phyloP scores from a whole-genome alignment of 768 basidiomycete species.

The Russula lepida region DNA sequence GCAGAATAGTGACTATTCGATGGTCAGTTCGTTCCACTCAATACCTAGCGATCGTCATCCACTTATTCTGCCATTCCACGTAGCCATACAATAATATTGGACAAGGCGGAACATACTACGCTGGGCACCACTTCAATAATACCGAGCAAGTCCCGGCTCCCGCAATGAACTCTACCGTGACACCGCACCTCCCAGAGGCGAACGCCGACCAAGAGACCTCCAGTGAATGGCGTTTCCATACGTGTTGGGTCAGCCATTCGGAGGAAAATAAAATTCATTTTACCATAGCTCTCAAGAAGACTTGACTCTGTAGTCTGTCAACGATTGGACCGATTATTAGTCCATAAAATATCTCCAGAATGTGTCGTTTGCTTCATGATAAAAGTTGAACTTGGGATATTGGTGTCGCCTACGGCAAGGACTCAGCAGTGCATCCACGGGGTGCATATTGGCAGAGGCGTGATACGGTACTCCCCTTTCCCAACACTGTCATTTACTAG shows the following conservation, averaged over 20 bases:
- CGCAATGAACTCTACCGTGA: background rate
- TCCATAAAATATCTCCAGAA: background rate
- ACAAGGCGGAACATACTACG: background rate
- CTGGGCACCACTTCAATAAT: background rate
- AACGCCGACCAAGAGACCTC: background rate
- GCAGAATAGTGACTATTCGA: background rate
- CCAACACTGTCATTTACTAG: background rate
- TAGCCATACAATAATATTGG: background rate
- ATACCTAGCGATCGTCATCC: background rate
- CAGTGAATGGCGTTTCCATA: background rate
- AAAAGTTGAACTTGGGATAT: background rate
- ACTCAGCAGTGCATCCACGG: background rate
- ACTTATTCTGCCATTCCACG: background rate
- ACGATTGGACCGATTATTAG: background rate
- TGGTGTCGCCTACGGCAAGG: background rate
- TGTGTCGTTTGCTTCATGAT: background rate
- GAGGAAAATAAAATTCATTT: slow-evolving; percentile 1
- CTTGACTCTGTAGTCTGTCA: background rate
- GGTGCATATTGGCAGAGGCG: background rate
- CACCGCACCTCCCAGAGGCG: background rate
- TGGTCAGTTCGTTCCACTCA: background rate
- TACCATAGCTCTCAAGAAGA: slow-evolving; percentile 1
- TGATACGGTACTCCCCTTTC: background rate
- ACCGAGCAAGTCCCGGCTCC: background rate
- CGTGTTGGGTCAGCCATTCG: background rate